Evolutionary conservation across 495 filamentous ascomycete species (phyloP).

Genomic region (Astrothelium subdiscretum): DNA sequence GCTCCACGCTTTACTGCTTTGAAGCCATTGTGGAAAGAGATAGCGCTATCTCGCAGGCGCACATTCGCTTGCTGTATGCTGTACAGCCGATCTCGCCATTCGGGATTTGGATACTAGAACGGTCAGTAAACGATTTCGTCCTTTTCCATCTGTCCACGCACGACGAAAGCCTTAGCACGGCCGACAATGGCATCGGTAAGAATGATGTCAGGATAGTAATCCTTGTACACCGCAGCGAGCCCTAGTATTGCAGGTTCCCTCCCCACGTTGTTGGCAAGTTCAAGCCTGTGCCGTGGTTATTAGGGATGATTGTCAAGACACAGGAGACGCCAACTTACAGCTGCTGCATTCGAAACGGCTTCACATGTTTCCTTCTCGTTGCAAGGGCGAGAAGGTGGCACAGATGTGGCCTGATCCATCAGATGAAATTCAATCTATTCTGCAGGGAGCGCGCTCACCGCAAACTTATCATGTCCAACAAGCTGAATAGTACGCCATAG

Average conservation of each 20-base stretch:
- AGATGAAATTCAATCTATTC: slow-evolving; percentile 4
- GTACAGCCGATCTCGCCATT: slow-evolving; percentile 62
- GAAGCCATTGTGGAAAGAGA: slow-evolving; percentile 35
- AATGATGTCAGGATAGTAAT: slow-evolving; percentile 83
- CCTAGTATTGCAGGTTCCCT: slow-evolving; percentile 65
- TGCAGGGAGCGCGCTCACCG: slow-evolving; percentile 32
- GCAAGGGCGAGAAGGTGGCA: slow-evolving; percentile 78
- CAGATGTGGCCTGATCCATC: slow-evolving; percentile 40
- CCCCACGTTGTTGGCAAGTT: slow-evolving; percentile 48
- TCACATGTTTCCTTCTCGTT: slow-evolving; percentile 78
- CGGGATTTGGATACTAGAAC: slow-evolving; percentile 55
- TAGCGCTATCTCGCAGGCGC: slow-evolving; percentile 21
- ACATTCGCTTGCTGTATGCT: slow-evolving; percentile 51
- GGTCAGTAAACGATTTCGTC: slow-evolving; percentile 16
- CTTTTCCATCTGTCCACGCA: slow-evolving; percentile 30
- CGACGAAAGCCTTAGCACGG: slow-evolving; percentile 31
- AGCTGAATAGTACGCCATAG: slow-evolving; percentile 71
- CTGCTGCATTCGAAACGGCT: slow-evolving; percentile 70
- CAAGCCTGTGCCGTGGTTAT: slow-evolving; percentile 33
- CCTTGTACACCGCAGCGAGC: slow-evolving; percentile 76
- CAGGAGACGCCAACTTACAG: slow-evolving; percentile 46
- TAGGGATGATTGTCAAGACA: slow-evolving; percentile 7
- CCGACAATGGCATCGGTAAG: slow-evolving; percentile 46
- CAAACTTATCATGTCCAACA: slow-evolving; percentile 69
- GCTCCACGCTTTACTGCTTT: slow-evolving; percentile 37